These are phyloP conservation scores for Globisporangium nodosum DNA, from an alignment of 352 stramenopile species.

Conservation along the genomic window DNA sequence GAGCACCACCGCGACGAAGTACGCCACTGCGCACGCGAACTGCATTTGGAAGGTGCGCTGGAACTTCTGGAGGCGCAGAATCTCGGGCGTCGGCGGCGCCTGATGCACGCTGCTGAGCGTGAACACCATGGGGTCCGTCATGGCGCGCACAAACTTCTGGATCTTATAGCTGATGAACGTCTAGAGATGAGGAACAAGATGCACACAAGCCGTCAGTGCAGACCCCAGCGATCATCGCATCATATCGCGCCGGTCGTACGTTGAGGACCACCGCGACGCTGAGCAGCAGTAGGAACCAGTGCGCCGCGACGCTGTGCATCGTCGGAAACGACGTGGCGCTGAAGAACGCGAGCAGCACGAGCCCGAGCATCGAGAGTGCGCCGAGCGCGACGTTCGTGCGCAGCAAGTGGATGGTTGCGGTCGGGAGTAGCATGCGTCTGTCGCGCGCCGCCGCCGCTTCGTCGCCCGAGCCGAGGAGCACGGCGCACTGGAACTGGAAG, in stretches of 20 bases:
- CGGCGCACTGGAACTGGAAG: conserved; percentile 31
- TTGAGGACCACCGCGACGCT: conserved; percentile 31
- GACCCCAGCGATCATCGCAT: neutral
- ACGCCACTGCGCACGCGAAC: conserved; percentile 15
- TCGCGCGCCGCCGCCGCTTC: neutral
- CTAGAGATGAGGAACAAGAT: conserved; percentile 6
- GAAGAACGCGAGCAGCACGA: conserved; percentile 31
- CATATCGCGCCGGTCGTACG: conserved; percentile 10
- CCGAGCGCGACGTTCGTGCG: conserved; percentile 20
- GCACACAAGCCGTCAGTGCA: no score
- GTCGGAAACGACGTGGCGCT: conserved; percentile 20
- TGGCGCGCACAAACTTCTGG: conserved; percentile 8
- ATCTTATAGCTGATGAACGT: conserved; percentile 36
- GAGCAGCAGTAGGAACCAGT: conserved; percentile 35
- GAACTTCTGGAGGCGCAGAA: conserved; percentile 14
- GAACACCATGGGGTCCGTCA: conserved; percentile 4
- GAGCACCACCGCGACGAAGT: conserved; percentile 18
- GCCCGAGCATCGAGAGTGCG: conserved; percentile 26
- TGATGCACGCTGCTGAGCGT: conserved; percentile 9
- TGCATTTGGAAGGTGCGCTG: conserved; percentile 25
- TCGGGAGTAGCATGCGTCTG: conserved; percentile 2
- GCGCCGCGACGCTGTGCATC: conserved; percentile 23
- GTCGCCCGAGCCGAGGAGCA: conserved; percentile 8
- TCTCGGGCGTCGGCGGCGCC: conserved; percentile 9
- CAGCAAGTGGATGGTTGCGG: conserved; percentile 5